Evolutionary conservation across 805 yeast genomes (phyloP).

Genomic region (Saccharomycopsis sp.): DNA sequence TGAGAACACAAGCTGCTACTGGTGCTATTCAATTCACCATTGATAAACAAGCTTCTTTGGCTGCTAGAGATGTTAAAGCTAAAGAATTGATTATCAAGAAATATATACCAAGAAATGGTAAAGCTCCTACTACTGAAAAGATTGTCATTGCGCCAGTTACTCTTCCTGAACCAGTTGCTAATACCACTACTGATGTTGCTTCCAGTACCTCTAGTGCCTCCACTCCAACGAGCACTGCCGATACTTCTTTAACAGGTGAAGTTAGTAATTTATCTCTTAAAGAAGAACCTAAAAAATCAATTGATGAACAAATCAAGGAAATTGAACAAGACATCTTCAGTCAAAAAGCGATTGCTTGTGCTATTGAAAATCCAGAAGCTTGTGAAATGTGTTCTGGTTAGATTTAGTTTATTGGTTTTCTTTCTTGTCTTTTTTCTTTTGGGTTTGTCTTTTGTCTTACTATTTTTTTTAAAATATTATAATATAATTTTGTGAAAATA

Average conservation of each 20-base stretch:
- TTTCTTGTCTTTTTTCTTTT: neutral
- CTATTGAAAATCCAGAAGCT: constrained; percentile 92
- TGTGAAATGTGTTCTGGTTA: constrained; percentile 99
- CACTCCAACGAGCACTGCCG: no score
- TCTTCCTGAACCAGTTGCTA: neutral
- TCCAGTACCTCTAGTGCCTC: constrained; percentile 1
- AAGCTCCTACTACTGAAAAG: constrained; percentile 19
- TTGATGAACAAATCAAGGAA: constrained; percentile 25
- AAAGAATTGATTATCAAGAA: constrained; percentile 25
- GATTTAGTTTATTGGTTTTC: constrained; percentile 9
- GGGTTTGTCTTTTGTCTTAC: no score
- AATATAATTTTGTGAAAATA: no score
- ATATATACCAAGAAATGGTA: constrained; percentile 23
- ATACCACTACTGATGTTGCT: constrained; percentile 1
- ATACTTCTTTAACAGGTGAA: no score
- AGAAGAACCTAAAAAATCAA: constrained; percentile 7
- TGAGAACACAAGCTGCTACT: constrained; percentile 95
- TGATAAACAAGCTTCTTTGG: constrained; percentile 30
- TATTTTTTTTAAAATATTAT: no score
- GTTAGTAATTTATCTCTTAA: constrained; percentile 12
- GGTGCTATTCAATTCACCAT: constrained; percentile 91
- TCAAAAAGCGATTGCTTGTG: constrained; percentile 91
- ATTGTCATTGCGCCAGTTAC: constrained; percentile 32
- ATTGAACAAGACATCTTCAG: constrained; percentile 76
- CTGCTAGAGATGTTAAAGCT: constrained; percentile 14